Evolutionary conservation across 768 basidiomycete genomes (phyloP).

Genomic region (Podaxis sp.): DNA sequence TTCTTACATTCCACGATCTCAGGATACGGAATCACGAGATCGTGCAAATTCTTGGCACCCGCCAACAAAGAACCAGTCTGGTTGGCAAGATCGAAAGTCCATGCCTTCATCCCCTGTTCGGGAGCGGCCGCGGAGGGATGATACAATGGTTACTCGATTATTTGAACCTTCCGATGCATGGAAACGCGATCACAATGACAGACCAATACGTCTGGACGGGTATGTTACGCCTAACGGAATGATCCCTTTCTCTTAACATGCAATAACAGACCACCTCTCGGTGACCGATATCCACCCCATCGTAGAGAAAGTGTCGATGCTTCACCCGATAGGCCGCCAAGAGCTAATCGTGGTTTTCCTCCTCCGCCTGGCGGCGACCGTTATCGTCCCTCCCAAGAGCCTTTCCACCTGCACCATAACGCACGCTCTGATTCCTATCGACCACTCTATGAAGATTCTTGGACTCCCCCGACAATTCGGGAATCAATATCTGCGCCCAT

Average conservation of each 20-base stretch:
- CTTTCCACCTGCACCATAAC: constrained; percentile 36
- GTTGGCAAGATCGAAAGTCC: constrained; percentile 44
- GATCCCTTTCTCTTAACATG: constrained; percentile 13
- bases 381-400: constrained; percentile 46
- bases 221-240: constrained; percentile 21
- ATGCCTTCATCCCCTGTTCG: constrained; percentile 38
- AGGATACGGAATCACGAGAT: constrained; percentile 49
- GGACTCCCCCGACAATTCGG: constrained; percentile 25
- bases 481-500: constrained; percentile 20
- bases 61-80: constrained; percentile 26
- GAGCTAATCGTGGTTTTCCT: constrained; percentile 32
- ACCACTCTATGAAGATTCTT: constrained; percentile 40
- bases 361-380: constrained; percentile 39
- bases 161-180: constrained; percentile 75
- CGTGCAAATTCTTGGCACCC: constrained; percentile 41
- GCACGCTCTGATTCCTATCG: constrained; percentile 50
- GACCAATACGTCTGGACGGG: constrained; percentile 41
- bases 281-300: constrained; percentile 36
- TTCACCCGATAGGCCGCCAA: constrained; percentile 35
- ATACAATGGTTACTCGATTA: constrained; percentile 43
- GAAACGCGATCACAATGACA: constrained; percentile 59
- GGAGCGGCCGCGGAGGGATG: constrained; percentile 32
- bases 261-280: constrained; percentile 19
- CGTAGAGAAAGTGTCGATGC: constrained; percentile 31
- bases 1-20: constrained; percentile 33